A percentile compares a stretch with the other conserved stretches of the same genome.
Conservation (phyloP, 805 yeast genomes). For the Vanderwaltozyma verrucispora region DNA sequence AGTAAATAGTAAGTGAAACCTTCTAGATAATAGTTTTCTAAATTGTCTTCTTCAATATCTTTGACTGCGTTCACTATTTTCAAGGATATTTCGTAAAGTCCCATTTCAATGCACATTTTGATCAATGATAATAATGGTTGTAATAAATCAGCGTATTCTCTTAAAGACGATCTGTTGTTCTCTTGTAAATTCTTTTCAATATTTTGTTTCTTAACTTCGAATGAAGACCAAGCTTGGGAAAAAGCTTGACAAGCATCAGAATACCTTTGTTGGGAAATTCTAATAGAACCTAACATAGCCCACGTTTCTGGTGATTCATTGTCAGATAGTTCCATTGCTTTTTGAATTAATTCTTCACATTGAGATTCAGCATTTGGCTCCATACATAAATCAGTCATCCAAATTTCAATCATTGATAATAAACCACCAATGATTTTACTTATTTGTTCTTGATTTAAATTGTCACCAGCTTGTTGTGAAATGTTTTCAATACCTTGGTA, state of each 20-base stretch:
- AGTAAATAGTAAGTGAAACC: conserved; percentile 60
- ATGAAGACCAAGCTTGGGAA: conserved; percentile 60
- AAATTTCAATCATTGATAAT: conserved; percentile 80
- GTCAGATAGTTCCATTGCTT: conserved; percentile 50
- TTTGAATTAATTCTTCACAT: conserved; percentile 63
- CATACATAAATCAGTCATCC: conserved; percentile 98
- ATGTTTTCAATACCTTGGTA: conserved; percentile 47
- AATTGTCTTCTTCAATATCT: conserved; percentile 74
- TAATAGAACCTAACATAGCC: conserved; percentile 72
- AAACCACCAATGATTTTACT: conserved; percentile 66
- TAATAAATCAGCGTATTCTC: conserved; percentile 52
- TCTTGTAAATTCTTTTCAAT: conserved; percentile 37
- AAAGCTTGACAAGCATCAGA: conserved; percentile 68
- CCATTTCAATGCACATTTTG: conserved; percentile 70
- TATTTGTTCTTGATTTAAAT: conserved; percentile 31
- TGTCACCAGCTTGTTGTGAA: conserved; percentile 16
- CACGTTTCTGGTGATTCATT: conserved; percentile 64
- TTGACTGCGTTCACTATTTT: conserved; percentile 56
- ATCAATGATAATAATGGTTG: conserved; percentile 67
- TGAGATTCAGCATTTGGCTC: conserved; percentile 74
- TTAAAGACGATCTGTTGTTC: conserved; percentile 9
- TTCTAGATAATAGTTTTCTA: conserved; percentile 76
- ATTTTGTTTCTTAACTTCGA: conserved; percentile 38
- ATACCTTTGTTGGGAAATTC: conserved; percentile 73
- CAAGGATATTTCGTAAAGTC: conserved; percentile 53